Base-by-base conservation (phyloP, 2,329 filamentous ascomycete genomes). In the Aspergillus sclerotialis region DNA sequence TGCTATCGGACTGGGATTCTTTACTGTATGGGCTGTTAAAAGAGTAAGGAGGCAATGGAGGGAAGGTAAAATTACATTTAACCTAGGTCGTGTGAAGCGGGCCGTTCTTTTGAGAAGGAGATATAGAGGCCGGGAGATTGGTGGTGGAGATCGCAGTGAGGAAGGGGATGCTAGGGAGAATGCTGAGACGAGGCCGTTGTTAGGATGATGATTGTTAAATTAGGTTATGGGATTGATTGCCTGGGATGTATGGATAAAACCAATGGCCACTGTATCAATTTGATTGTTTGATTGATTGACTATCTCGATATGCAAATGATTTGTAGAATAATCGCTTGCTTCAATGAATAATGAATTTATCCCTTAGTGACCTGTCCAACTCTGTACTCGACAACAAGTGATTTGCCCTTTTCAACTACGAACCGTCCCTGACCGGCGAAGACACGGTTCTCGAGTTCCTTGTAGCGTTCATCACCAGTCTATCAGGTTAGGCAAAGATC, bases 371-470 rank as follows among this genome's bases (percentile, higher is more conserved):
- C 58, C 48, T 60, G 54, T 41, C 64, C 60, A 36, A 68, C 55
- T 28, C 59, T 58, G 39, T 67, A 68, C 44, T 67, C 63, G 12
- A 66, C 63, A 21, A 62, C 46, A 4, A 57, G 33, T 0, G 52
- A 49, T 41, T 61, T 55, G 12, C 52, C 63, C 39, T 54, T 49
- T 39, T 61, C 52, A 13, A 56, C 44, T n/a, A 51, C 46, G 46
- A 68, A 65, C 7, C 55, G 58, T 9, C 63, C 64, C 23, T 60
- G 48, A 4, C 50, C 64, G 16, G 66, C 61, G 36, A 64, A 67
- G 3, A 64, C 50, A 3, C 53, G 46, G 30, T 49, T 55, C 36
- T 68, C 65, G 6, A 68, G 55, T 5, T 50, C 50, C 41, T 65
- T 65, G 42, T 65, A 62, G 33, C 54, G 52, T 35, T 58, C 55